Evolutionary conservation across 176 grass and related monocot genomes (phyloP).

Genomic region (Sorghum bicolor): Sorghum_bicolor_NCBIv3 NC_012878.2:56707001-56707500

Average conservation of each 20-base stretch:
- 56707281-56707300: slow-evolving; percentile 87
- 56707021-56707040: background rate
- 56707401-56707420: background rate
- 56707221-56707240: slow-evolving; percentile 95
- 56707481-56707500: slow-evolving; percentile 38
- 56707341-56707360: background rate
- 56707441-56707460: slow-evolving; percentile 33
- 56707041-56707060: slow-evolving; percentile 24
- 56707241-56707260: slow-evolving; percentile 80
- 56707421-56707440: background rate
- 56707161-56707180: slow-evolving; percentile 13
- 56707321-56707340: background rate
- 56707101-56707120: slow-evolving; percentile 2
- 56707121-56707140: slow-evolving; percentile 16
- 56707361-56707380: background rate
- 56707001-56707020: background rate
- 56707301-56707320: background rate
- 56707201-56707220: slow-evolving; percentile 7
- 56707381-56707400: background rate
- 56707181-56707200: slow-evolving; percentile 7
- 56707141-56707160: slow-evolving; percentile 17
- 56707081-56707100: slow-evolving; percentile 26
- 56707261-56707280: slow-evolving; percentile 46
- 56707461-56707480: slow-evolving; percentile 11
- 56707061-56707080: background rate